These are phyloP conservation scores for Podaxis sp. DNA, from an alignment of 768 basidiomycete species.

Conservation along the genomic window DNA sequence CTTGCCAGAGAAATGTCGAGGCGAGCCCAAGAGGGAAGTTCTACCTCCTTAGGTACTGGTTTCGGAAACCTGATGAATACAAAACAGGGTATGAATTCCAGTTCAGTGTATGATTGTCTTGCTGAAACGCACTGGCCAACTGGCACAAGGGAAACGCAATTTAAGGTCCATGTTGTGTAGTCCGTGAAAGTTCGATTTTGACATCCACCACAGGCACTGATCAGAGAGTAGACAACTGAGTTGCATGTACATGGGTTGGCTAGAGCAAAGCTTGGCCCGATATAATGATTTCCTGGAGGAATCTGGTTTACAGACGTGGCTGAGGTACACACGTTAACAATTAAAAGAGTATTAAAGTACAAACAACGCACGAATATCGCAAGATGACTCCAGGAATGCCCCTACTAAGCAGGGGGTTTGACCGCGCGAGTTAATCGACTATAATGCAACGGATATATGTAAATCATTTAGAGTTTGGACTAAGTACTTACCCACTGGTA, in stretches of 20 bases:
- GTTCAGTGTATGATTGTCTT: background rate
- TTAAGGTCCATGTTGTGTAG: conserved; percentile 38
- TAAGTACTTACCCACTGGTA: conserved; percentile 37
- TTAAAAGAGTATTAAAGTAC: no score
- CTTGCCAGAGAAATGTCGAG: conserved; percentile 46
- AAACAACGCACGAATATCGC: conserved; percentile 22
- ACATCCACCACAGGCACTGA: conserved; percentile 62
- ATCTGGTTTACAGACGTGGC: conserved; percentile 40
- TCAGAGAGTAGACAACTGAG: conserved; percentile 54
- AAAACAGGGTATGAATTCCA: background rate
- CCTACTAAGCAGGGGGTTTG: conserved; percentile 54
- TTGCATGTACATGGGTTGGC: conserved; percentile 53
- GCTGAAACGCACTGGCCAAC: conserved; percentile 6
- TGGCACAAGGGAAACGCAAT: conserved; percentile 34
- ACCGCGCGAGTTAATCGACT: conserved; percentile 40
- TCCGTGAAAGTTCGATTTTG: conserved; percentile 43
- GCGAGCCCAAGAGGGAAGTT: conserved; percentile 59
- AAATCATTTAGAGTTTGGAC: background rate
- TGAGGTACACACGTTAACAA: conserved; percentile 19
- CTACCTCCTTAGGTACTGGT: conserved; percentile 39
- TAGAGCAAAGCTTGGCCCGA: conserved; percentile 33
- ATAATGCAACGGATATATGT: background rate
- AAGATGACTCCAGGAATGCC: conserved; percentile 47
- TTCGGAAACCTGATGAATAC: conserved; percentile 40
- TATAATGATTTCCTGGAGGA: conserved; percentile 39